Evolutionary conservation across 2,329 filamentous ascomycete species (phyloP), one percentile per base, ranked within the genome.

Genomic region (Niveomyces coronatus): DNA sequence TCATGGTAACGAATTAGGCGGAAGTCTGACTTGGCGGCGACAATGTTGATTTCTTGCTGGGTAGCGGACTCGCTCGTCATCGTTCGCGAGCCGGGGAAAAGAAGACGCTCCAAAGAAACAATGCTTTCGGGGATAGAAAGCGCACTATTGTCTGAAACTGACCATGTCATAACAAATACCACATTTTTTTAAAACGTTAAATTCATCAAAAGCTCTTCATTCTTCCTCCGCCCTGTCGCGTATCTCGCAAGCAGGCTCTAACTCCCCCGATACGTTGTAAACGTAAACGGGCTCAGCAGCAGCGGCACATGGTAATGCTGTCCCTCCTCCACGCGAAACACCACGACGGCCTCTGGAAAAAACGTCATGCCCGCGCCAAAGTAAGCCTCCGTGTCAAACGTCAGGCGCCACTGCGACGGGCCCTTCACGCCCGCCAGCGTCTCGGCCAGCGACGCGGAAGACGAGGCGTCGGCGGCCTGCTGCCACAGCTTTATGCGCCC

Each of bases 251-350:
- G 5, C 13, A 31, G n/a, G 14, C 13, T 16, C 64, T 63, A 86
- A 56, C 79, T 85, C 13, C 85, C 85, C 33, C 85, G 67, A 60
- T 91, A 91, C 9, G 84, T 89, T 28, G 81, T 83, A 62, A 86
- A 91, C 55, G 80, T 82, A 62, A 79, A 88, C 20, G 84, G 84
- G 46, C 80, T 78, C 61, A 89, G 57, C 56, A 91, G 54, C 53
- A 91, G 59, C 31, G 85, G 85, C 3, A 91, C 82, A 63, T 91
- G 85, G 53, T 84, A 89, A 53, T 82, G 76, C 67, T 84, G 76
- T 16, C 67, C 69, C 51, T 64, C 59, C 9, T 61, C 53, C 16
- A 77, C 70, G 34, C 63, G 61, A 44, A 76, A 75, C 1, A 66
- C 63, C 27, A 79, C 65, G 13, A 60, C 59, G 14, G 72, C 73